Percentiles rank a stretch among this genome's conserved stretches.
phyloP scores from a whole-genome alignment of 768 basidiomycete genomes.

The Naganishia friedmannii region DNA sequence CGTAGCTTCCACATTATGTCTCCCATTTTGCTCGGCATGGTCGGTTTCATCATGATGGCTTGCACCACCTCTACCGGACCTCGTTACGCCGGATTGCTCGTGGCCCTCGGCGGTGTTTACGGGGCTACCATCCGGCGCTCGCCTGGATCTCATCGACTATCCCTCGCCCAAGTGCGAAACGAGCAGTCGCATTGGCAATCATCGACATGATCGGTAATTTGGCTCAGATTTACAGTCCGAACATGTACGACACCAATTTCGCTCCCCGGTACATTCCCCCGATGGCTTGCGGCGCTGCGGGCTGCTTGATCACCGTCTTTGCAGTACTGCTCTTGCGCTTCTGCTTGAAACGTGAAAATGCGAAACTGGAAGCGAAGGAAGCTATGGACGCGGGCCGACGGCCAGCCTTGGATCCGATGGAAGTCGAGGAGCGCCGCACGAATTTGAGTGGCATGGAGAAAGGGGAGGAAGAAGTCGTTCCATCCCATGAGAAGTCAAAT shows the following conservation, averaged over 20 bases:
- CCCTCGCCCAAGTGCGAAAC: constrained; percentile 41
- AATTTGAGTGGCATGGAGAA: too few species aligned
- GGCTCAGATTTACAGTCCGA: constrained; percentile 44
- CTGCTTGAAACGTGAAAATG: constrained; percentile 37
- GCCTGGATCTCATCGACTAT: constrained; percentile 42
- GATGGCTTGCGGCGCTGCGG: neutral
- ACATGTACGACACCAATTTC: constrained; percentile 37
- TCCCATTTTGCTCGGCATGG: constrained; percentile 35
- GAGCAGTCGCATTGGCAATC: constrained; percentile 40
- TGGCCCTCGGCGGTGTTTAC: constrained; percentile 41
- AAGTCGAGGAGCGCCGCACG: too few species aligned
- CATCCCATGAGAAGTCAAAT: too few species aligned
- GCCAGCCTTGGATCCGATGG: too few species aligned
- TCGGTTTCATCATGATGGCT: constrained; percentile 38
- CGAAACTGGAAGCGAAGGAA: constrained; percentile 35
- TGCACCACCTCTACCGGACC: constrained; percentile 36
- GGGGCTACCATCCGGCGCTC: constrained; percentile 39
- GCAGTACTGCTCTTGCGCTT: constrained; percentile 34
- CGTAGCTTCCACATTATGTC: constrained; percentile 38
- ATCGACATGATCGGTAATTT: constrained; percentile 41
- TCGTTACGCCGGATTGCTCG: constrained; percentile 41
- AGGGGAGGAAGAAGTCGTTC: too few species aligned
- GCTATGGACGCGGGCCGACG: too few species aligned
- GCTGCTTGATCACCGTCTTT: constrained; percentile 34
- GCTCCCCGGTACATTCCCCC: constrained; percentile 36